Evolutionary conservation across 148 eudicot species (phyloP).

Genomic region (Arbutus unedo): DNA sequence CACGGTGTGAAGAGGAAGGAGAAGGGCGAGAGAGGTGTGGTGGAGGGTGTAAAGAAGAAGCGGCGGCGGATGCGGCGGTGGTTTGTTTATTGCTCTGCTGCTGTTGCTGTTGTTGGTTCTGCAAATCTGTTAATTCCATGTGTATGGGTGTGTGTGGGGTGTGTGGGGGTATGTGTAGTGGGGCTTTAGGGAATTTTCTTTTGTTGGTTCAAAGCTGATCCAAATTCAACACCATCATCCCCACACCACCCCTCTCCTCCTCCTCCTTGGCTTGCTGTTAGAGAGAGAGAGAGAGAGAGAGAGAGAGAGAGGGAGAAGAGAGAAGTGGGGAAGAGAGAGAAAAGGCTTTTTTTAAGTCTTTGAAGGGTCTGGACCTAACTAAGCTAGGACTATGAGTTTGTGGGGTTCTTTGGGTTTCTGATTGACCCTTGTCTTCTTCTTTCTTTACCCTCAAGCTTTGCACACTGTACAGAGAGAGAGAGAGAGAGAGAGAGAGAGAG

Average conservation of each 20-base stretch:
- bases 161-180: conserved; percentile 9
- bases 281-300: conserved; percentile 16
- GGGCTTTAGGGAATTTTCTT: background rate
- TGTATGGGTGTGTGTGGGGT: conserved; percentile 9
- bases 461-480: background rate
- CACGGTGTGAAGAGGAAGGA: background rate
- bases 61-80: conserved; percentile 3
- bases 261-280: background rate
- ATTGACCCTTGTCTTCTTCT: conserved; percentile 39
- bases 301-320: conserved; percentile 18
- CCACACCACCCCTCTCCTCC: conserved; percentile 15
- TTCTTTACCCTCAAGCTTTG: conserved; percentile 15
- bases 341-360: background rate
- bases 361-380: conserved; percentile 17
- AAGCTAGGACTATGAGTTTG: conserved; percentile 18
- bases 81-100: conserved; percentile 16
- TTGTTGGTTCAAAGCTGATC: conserved; percentile 26
- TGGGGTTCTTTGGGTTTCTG: conserved; percentile 25
- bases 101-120: background rate
- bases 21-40: conserved; percentile 21
- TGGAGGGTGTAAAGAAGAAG: conserved; percentile 7
- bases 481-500: conserved; percentile 4
- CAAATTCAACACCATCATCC: conserved; percentile 14
- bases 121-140: conserved; percentile 38
- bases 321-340: conserved; percentile 12